phyloP scores from a whole-genome alignment of 805 yeast genomes.

The Debaryomyces hansenii region DNA sequence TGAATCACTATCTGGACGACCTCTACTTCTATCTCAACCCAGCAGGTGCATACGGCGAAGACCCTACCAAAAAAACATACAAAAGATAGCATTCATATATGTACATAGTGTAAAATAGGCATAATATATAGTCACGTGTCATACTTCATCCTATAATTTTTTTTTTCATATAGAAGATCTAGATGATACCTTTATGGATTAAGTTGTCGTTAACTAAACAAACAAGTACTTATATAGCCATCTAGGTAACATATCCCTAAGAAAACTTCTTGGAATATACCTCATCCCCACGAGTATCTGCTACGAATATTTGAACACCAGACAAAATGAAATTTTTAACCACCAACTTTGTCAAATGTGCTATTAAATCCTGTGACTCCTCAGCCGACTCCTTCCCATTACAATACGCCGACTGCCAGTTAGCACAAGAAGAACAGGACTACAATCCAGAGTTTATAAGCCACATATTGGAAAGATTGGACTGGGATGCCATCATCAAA shows the following conservation, averaged over 20 bases:
- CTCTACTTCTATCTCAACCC: conserved; percentile 1
- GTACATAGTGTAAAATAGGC: background rate
- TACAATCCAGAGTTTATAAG: conserved; percentile 77
- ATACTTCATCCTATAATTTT: conserved; percentile 1
- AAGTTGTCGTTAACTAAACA: too few relatives aligned
- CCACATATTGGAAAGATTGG: conserved; percentile 75
- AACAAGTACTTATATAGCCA: too few relatives aligned
- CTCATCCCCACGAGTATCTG: too few relatives aligned
- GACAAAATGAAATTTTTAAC: conserved; percentile 81
- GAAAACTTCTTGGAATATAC: too few relatives aligned
- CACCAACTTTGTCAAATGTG: conserved; percentile 95
- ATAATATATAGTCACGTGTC: conserved; percentile 2
- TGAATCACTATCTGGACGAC: background rate
- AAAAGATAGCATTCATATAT: background rate
- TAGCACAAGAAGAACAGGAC: conserved; percentile 77
- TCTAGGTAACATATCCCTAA: too few relatives aligned
- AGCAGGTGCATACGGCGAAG: background rate
- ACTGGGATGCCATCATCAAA: conserved; percentile 80
- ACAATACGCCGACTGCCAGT: conserved; percentile 61
- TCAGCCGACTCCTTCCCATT: conserved; percentile 81
- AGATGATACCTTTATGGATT: background rate
- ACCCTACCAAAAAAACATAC: background rate
- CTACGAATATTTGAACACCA: too few relatives aligned
- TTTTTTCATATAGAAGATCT: background rate
- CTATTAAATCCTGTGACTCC: conserved; percentile 76